Evolutionary conservation across 768 basidiomycete genomes (phyloP).

Genomic region (Scleroderma bovista): DNA sequence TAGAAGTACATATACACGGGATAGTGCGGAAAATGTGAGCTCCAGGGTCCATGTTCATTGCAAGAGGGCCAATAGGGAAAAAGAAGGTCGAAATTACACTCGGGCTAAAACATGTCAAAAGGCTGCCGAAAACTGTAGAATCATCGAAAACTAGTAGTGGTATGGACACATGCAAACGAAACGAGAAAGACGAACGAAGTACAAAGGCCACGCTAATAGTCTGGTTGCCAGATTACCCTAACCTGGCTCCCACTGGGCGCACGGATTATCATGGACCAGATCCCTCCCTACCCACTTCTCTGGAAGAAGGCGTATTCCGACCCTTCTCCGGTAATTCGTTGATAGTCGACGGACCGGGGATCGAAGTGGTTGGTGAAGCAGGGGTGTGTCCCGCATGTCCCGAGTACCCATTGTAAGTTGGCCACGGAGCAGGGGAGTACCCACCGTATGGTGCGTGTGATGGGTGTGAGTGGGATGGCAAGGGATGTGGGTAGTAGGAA

Average conservation of each 20-base stretch:
- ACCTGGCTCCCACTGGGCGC: not conserved
- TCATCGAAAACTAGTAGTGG: not conserved
- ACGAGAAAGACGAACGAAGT: not conserved
- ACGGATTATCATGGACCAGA: not conserved
- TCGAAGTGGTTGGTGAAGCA: conserved; percentile 15
- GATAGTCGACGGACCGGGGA: conserved; percentile 8
- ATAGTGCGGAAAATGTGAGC: not conserved
- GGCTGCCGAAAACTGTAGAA: not conserved
- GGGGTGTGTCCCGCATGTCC: conserved; percentile 13
- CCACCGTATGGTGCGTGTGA: conserved; percentile 18
- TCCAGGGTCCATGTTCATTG: not conserved
- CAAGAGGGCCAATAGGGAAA: not conserved
- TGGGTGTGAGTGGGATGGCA: conserved; percentile 12
- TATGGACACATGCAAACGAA: not conserved
- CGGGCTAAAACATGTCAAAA: not conserved
- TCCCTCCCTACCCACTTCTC: not conserved
- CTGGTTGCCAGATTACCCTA: not conserved
- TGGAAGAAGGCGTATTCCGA: not conserved
- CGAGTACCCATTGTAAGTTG: conserved; percentile 27
- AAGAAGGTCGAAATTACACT: not conserved
- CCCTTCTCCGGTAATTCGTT: conserved; percentile 20
- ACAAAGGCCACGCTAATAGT: not conserved
- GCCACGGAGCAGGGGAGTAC: conserved; percentile 23
- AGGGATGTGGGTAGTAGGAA: conserved; percentile 27
- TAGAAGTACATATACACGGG: not conserved